Evolutionary conservation across 139 green algal genomes (phyloP).

Genomic region (Spirogloea muscicola): DNA sequence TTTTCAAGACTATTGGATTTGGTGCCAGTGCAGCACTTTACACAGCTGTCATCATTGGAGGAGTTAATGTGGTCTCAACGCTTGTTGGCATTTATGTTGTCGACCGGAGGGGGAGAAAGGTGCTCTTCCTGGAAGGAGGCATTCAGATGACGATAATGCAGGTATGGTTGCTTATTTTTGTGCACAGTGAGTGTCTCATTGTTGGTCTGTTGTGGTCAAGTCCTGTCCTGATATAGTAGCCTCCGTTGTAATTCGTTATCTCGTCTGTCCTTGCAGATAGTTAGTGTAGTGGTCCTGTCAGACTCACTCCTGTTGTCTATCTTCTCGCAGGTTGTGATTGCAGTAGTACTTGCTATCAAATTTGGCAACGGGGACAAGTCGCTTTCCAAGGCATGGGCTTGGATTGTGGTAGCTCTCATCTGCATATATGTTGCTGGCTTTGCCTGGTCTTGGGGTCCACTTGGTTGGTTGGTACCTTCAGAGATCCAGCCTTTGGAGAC

Average conservation of each 20-base stretch:
- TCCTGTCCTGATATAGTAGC: too few species aligned
- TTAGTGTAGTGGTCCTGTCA: too few species aligned
- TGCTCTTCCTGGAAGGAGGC: conserved; percentile 62
- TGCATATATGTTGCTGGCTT: conserved; percentile 71
- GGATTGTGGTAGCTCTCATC: conserved; percentile 61
- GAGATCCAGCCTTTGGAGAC: conserved; percentile 46
- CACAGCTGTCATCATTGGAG: conserved; percentile 59
- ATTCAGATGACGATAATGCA: conserved; percentile 60
- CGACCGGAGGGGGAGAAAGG: conserved; percentile 51
- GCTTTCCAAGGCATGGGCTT: conserved; percentile 32
- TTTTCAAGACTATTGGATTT: conserved; percentile 58
- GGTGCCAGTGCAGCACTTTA: conserved; percentile 47
- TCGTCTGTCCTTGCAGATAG: too few species aligned
- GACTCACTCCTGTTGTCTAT: too few species aligned
- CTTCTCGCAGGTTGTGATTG: conserved; percentile 26
- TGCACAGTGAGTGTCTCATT: too few species aligned
- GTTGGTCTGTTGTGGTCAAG: too few species aligned
- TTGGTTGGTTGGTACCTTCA: conserved; percentile 59
- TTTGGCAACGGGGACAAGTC: conserved; percentile 27
- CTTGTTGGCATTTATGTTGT: conserved; percentile 60
- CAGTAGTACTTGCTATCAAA: conserved; percentile 25
- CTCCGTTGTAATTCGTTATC: too few species aligned
- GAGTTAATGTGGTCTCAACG: conserved; percentile 57
- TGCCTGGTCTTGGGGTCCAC: conserved; percentile 70
- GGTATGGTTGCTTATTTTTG: too few species aligned